phyloP scores from a whole-genome alignment of 176 grass and related monocot genomes.

The Guadua angustifolia region DNA sequence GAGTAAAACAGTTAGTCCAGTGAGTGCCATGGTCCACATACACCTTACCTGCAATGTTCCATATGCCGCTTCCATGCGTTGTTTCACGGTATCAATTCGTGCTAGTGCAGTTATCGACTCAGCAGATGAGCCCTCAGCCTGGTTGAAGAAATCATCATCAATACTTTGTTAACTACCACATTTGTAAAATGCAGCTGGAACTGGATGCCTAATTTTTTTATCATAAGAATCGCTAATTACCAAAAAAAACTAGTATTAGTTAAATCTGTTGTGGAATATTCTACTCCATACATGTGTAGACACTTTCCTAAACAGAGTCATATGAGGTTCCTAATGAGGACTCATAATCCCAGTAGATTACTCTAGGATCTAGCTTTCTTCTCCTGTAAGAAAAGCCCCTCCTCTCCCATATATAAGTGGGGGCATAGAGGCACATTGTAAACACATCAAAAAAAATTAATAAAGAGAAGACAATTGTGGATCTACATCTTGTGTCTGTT shows the following conservation, averaged over 20 bases:
- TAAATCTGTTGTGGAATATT: too few relatives aligned
- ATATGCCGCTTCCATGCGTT: conserved; percentile 94
- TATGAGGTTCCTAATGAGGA: too few relatives aligned
- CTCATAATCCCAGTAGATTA: too few relatives aligned
- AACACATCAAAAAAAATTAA: too few relatives aligned
- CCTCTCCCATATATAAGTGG: too few relatives aligned
- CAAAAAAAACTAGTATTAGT: not conserved
- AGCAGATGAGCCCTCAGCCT: conserved; percentile 96
- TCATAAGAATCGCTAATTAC: not conserved
- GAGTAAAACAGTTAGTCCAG: conserved; percentile 35
- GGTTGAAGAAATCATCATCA: conserved; percentile 38
- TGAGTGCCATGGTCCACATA: not conserved
- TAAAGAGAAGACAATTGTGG: too few relatives aligned
- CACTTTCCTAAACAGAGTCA: too few relatives aligned
- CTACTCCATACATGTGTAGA: too few relatives aligned
- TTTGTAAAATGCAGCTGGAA: conserved; percentile 20
- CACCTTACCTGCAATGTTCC: conserved; percentile 80
- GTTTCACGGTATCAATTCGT: conserved; percentile 90
- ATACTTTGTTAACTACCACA: conserved; percentile 7
- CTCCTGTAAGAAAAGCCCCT: too few relatives aligned
- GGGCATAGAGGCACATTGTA: too few relatives aligned
- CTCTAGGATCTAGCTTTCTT: too few relatives aligned
- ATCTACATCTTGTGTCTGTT: too few relatives aligned
- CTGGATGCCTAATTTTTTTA: not conserved
- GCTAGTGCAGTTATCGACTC: conserved; percentile 93